Base-by-base conservation (phyloP, 2,329 filamentous ascomycete species). In the Beauveria medogensis region DNA sequence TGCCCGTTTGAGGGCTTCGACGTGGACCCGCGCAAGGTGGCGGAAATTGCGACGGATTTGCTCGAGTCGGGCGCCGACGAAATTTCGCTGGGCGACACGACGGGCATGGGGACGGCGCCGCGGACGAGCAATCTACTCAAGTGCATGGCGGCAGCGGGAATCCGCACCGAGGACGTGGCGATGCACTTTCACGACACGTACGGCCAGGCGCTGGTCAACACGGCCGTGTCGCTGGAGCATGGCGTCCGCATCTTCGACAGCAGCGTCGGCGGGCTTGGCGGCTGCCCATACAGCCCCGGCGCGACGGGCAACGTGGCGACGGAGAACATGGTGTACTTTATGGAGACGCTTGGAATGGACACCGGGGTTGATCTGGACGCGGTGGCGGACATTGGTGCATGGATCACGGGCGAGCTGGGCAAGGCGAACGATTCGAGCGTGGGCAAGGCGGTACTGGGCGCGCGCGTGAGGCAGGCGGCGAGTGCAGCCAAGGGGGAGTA, bases 101-200 rank as follows among this genome's bases (percentile, higher is more conserved):
- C 92, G 0, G 92, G 92, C 20, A 92, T 95, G 82, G 92, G 92
- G 37, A 95, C 90, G 0, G 87, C 86, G n/a, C 86, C 86, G 20
- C 78, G 84, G 60, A 91, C 88, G 2, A 77, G 79, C 60, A 82
- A 84, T 60, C 76, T 92, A 52, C 77, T 92, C 62, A 80, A 80
- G 64, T 86, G 86, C 60, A 76, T 91, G 73, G 73, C 79, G 9
- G 81, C 84, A 1, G 88, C 88, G 2, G 88, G 87, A 0, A 81
- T 95, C 20, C 80, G 87, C 22, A 82, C 81, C 59, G 84, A 86
- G 67, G 87, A 90, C 67, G 75, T 95, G 12, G 90, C 90, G 0
- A 85, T 92, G 76, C 91, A 96, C 73, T 93, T 95, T 69, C 91
- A 96, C 72, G 90, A 96, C 69, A 95, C 91, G 1, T 93, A 92